Evolutionary conservation across 176 grass and related monocot species (phyloP).

Genomic region (Aegilops bicornis): DNA sequence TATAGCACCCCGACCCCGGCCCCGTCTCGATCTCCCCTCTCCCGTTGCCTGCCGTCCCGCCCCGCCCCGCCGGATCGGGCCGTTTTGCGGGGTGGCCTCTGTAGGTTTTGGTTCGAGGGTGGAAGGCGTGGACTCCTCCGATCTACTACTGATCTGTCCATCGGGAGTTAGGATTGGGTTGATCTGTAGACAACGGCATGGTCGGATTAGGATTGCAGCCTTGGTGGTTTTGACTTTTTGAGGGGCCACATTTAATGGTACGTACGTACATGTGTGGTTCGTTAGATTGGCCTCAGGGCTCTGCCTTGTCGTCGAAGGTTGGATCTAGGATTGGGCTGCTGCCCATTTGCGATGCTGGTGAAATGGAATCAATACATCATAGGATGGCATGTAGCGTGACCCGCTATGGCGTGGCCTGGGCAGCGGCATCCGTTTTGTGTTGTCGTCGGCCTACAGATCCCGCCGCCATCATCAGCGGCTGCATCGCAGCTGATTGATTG

Average conservation of each 20-base stretch:
- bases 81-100: no score
- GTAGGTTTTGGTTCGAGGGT: not conserved
- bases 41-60: no score
- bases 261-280: not conserved
- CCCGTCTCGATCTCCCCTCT: not conserved
- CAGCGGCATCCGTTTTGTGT: not conserved
- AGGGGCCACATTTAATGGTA: no score
- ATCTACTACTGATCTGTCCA: slow-evolving; percentile 28
- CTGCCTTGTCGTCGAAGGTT: not conserved
- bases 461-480: not conserved
- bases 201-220: not conserved
- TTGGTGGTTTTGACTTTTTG: no score
- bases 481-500: not conserved
- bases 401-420: no score
- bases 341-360: not conserved
- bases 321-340: not conserved
- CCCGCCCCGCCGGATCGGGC: no score
- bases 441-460: no score
- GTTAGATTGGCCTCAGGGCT: not conserved
- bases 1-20: accelerated
- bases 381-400: not conserved
- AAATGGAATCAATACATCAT: not conserved
- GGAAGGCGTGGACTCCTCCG: not conserved
- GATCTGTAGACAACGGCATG: not conserved
- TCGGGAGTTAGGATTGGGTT: not conserved